These are phyloP conservation scores for Pichia norvegensis DNA, from an alignment of 1,139 yeast genomes.

Conservation along the genomic window DNA sequence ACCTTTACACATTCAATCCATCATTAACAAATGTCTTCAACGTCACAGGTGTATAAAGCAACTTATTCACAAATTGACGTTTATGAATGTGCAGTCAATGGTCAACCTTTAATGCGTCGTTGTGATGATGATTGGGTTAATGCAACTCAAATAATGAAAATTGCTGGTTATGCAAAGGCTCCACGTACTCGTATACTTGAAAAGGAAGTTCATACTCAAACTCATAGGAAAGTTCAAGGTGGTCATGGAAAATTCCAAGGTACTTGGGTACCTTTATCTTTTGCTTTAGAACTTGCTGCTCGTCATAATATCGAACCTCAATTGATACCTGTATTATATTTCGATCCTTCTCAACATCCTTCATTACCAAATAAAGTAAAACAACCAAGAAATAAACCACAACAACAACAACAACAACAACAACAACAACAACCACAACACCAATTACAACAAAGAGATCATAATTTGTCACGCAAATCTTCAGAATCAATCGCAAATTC, in stretches of 20 bases:
- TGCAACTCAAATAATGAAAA: slow-evolving; percentile 53
- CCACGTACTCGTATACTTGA: slow-evolving; percentile 52
- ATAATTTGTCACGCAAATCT: neutral
- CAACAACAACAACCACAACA: neutral
- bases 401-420: neutral
- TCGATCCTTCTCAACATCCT: slow-evolving; percentile 24
- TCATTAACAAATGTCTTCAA: neutral
- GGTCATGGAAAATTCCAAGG: slow-evolving; percentile 61
- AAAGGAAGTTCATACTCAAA: slow-evolving; percentile 49
- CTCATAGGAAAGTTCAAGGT: slow-evolving; percentile 56
- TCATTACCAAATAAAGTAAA: slow-evolving; percentile 18
- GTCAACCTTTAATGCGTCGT: slow-evolving; percentile 30
- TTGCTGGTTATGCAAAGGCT: slow-evolving; percentile 54
- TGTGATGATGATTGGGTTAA: slow-evolving; percentile 31
- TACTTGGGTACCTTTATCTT: slow-evolving; percentile 49
- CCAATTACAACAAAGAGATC: neutral
- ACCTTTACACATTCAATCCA: neutral
- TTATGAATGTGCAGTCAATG: slow-evolving; percentile 26
- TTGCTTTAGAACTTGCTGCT: slow-evolving; percentile 42
- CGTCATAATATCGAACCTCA: slow-evolving; percentile 38
- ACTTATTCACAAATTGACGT: slow-evolving; percentile 29
- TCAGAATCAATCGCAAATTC: neutral
- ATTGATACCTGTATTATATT: slow-evolving; percentile 33
- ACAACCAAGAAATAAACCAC: slow-evolving; percentile 7
- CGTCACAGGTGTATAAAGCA: slow-evolving; percentile 19